Evolutionary conservation across 73 alveolate genomes (phyloP), one percentile per base, ranked within the genome.

Genomic region (Breviolum minutum): DNA sequence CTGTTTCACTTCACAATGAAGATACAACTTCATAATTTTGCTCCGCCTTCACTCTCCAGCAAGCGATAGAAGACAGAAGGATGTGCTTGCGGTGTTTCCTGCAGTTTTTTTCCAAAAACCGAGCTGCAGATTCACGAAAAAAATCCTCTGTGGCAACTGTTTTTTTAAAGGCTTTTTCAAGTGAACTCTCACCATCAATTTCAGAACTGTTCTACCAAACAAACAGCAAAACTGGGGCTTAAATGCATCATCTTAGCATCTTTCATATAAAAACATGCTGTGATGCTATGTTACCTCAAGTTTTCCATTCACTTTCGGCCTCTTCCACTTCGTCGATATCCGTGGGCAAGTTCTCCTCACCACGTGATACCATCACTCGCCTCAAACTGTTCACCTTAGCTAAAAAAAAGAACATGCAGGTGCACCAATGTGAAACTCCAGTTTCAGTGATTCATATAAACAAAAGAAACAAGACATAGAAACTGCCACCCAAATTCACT

Each of bases 291-390:
- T 40, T 40, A 40, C 54, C 54, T 3, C 54, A 40, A 40, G 54
- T 40, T 40, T 40, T 40, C 54, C 54, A 40, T 40, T 40, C 54
- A 40, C 54, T 40, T 40, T 40, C 54, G 54, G n/a, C 96, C 96
- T 89, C 96, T 89, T 89, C 96, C 85, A 89, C 96, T 10, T 63
- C 96, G 26, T 89, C 96, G 87, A 89, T 86, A 32, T 89, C 96
- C 12, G 85, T 60, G 61, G 96, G 96, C n/a, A 89, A 70, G 60
- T 89, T 40, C 96, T 89, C 96, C 95, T 88, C 96, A 62, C 96
- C 96, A 17, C 86, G 96, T 24, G 96, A 79, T 14, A 76, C 81
- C 96, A 89, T 89, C 87, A 89, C 86, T 11, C 96, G 96, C 71
- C 96, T 68, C 96, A 89, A 24, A 86, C 74, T 89, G 96, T 89